Evolutionary conservation across 1,284 basidiomycete species (phyloP).

Genomic region (Grifola frondosa): DNA sequence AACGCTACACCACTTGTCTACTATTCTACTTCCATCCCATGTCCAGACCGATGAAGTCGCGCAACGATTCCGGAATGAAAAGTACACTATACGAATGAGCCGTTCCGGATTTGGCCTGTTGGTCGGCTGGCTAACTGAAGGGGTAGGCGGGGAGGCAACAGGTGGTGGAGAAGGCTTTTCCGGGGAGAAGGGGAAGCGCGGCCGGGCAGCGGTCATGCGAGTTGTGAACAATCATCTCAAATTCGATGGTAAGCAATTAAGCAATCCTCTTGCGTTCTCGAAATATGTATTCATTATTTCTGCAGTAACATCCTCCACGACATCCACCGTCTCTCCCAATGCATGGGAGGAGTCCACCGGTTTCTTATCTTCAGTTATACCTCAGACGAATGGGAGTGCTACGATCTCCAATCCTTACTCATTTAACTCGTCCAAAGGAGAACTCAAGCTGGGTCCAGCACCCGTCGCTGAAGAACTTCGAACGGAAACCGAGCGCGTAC

Average conservation of each 20-base stretch:
- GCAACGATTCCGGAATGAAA: conserved; percentile 85
- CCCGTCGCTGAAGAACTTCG: conserved; percentile 79
- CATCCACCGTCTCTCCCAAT: conserved; percentile 58
- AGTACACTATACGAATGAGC: conserved; percentile 90
- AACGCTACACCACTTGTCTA: conserved; percentile 80
- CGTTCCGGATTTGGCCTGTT: conserved; percentile 90
- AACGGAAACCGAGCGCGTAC: conserved; percentile 72
- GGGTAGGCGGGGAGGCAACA: conserved; percentile 81
- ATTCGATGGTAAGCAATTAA: conserved; percentile 74
- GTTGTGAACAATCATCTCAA: conserved; percentile 93
- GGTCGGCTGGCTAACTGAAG: conserved; percentile 95
- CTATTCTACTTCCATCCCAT: conserved; percentile 82
- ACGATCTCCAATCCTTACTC: conserved; percentile 55
- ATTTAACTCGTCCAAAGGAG: conserved; percentile 73
- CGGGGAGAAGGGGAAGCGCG: conserved; percentile 78
- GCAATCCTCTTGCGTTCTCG: conserved; percentile 5
- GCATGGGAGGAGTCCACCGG: conserved; percentile 85
- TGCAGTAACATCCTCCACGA: conserved; percentile 68
- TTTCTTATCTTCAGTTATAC: conserved; percentile 74
- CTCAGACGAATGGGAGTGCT: conserved; percentile 48
- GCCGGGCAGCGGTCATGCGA: conserved; percentile 83
- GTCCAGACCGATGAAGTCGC: conserved; percentile 83
- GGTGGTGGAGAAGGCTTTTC: conserved; percentile 82
- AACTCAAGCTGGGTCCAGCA: conserved; percentile 81
- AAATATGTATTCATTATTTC: conserved; percentile 25